Percentiles rank a stretch among this genome's conserved stretches.
phyloP scores from a whole-genome alignment of 2,329 filamentous ascomycete species.

The Achaetomium macrosporum region DNA sequence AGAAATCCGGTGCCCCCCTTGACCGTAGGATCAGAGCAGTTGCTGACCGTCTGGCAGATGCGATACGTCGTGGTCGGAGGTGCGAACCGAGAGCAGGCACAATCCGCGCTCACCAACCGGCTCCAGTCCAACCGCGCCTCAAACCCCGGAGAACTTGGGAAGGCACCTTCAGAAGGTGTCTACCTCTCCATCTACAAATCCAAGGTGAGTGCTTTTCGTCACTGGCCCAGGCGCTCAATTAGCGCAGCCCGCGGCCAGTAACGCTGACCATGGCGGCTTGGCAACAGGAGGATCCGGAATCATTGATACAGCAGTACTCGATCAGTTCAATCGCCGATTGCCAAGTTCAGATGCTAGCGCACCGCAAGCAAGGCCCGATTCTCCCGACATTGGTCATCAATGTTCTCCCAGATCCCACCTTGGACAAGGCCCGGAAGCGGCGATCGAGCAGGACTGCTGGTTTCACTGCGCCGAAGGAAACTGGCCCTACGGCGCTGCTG shows the following conservation, averaged over 20 bases:
- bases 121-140: slow-evolving; percentile 33
- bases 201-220: slow-evolving; percentile 37
- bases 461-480: slow-evolving; percentile 47
- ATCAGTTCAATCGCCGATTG: slow-evolving; percentile 50
- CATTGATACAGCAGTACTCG: slow-evolving; percentile 48
- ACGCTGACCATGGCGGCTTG: slow-evolving; percentile 15
- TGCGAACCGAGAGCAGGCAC: slow-evolving; percentile 34
- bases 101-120: slow-evolving; percentile 34
- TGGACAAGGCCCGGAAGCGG: slow-evolving; percentile 57
- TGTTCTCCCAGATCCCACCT: slow-evolving; percentile 43
- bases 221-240: background rate
- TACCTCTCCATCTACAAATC: slow-evolving; percentile 52
- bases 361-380: slow-evolving; percentile 56
- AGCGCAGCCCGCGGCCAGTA: background rate
- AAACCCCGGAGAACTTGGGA: slow-evolving; percentile 30
- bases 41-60: slow-evolving; percentile 35
- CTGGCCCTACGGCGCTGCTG: slow-evolving; percentile 44
- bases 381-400: slow-evolving; percentile 55
- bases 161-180: slow-evolving; percentile 34
- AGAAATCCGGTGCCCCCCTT: slow-evolving; percentile 7
- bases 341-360: slow-evolving; percentile 52
- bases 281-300: slow-evolving; percentile 47
- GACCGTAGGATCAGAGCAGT: background rate
- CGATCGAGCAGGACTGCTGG: slow-evolving; percentile 58
- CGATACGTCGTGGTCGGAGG: slow-evolving; percentile 55